phyloP scores from a whole-genome alignment of 768 basidiomycete species.

The Agrocybe praecox region DNA sequence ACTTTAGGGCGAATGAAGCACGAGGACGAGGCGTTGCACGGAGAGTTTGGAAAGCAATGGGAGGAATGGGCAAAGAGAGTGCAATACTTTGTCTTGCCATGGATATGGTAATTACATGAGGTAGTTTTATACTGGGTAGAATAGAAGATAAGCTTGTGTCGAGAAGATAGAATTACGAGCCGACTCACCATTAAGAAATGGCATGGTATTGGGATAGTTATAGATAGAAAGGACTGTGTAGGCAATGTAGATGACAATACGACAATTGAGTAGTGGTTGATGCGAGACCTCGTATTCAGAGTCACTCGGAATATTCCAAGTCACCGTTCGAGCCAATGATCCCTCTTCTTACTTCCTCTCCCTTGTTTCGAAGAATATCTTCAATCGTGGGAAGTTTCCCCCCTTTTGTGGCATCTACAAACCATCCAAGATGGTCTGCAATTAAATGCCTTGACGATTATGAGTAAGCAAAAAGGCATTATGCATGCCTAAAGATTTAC shows the following conservation, averaged over 20 bases:
- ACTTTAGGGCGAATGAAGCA: conserved; percentile 32
- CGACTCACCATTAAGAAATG: background rate
- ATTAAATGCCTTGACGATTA: conserved; percentile 69
- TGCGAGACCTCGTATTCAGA: too few species aligned
- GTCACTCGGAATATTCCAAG: conserved; percentile 51
- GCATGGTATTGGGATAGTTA: too few species aligned
- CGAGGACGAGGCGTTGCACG: conserved; percentile 43
- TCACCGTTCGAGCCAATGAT: conserved; percentile 50
- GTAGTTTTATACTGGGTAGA: background rate
- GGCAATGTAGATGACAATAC: background rate
- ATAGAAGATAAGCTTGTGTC: background rate
- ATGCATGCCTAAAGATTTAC: conserved; percentile 43
- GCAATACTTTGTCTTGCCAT: conserved; percentile 47
- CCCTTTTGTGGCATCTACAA: conserved; percentile 76
- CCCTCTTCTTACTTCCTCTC: conserved; percentile 70
- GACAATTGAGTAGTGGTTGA: background rate
- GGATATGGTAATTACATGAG: conserved; percentile 35
- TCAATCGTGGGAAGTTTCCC: conserved; percentile 82
- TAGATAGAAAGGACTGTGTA: too few species aligned
- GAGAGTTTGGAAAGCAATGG: conserved; percentile 43
- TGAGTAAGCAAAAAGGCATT: conserved; percentile 1
- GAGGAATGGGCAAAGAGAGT: conserved; percentile 44
- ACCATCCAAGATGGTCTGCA: conserved; percentile 92
- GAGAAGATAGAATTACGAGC: background rate
- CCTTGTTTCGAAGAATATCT: conserved; percentile 75